These are phyloP conservation scores for Fomitopsis serialis DNA, from an alignment of 768 basidiomycete genomes.

Conservation along the genomic window DNA sequence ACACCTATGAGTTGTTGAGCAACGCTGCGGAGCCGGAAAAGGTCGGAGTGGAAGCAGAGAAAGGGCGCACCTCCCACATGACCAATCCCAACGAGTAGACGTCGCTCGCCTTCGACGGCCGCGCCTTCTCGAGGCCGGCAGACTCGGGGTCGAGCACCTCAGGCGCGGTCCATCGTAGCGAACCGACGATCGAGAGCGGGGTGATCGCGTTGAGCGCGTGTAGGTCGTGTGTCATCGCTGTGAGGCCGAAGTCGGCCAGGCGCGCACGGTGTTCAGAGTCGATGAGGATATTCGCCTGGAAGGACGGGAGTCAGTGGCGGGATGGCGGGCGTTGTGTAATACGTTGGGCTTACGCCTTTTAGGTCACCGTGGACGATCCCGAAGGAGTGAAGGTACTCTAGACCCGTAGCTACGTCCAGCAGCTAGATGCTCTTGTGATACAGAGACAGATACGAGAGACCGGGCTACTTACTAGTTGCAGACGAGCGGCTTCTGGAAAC, in stretches of 20 bases:
- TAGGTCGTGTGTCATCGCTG: not conserved
- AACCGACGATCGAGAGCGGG: not conserved
- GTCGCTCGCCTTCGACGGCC: not conserved
- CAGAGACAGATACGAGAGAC: too few relatives aligned
- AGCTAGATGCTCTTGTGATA: not conserved
- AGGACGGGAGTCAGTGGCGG: not conserved
- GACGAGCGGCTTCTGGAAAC: conserved; percentile 1
- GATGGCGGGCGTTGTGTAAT: too few relatives aligned
- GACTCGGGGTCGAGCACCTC: conserved; percentile 1
- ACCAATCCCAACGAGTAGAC: conserved; percentile 7
- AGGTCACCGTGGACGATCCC: conserved; percentile 5
- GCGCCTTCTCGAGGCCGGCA: not conserved
- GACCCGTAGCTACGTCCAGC: not conserved
- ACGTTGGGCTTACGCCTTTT: conserved; percentile 1
- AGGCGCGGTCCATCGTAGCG: not conserved
- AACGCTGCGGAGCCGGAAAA: too few relatives aligned
- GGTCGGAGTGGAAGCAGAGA: too few relatives aligned
- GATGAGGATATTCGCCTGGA: conserved; percentile 5
- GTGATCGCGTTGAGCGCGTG: not conserved
- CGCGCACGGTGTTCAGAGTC: not conserved
- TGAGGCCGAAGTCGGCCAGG: conserved; percentile 7
- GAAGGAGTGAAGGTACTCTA: not conserved
- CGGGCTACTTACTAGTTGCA: conserved; percentile 1
- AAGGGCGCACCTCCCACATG: not conserved
- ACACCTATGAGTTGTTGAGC: not conserved